These are phyloP conservation scores for Termitomyces sp. DNA, from an alignment of 768 basidiomycete species.

Conservation along the genomic window DNA sequence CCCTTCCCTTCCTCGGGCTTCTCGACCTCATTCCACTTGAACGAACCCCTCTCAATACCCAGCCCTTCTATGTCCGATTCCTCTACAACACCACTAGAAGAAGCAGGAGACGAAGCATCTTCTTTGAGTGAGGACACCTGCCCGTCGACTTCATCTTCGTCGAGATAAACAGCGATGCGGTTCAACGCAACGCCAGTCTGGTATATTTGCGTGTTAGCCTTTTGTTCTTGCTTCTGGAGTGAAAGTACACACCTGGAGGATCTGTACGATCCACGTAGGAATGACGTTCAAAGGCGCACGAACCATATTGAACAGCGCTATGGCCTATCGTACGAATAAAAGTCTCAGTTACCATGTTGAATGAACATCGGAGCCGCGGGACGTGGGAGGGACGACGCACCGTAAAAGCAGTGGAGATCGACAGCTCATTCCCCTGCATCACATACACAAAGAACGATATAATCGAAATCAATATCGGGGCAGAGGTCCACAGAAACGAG, in stretches of 20 bases:
- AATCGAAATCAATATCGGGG: slow-evolving; percentile 77
- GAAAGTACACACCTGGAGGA: slow-evolving; percentile 45
- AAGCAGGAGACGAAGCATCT: slow-evolving; percentile 10
- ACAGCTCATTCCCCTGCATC: slow-evolving; percentile 65
- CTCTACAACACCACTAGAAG: background rate
- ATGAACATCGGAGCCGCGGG: background rate
- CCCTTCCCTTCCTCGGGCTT: slow-evolving; percentile 13
- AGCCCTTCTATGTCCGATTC: slow-evolving; percentile 35
- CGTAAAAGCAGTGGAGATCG: slow-evolving; percentile 81
- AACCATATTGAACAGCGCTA: slow-evolving; percentile 85
- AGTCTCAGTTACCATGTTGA: background rate
- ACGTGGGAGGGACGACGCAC: slow-evolving; percentile 28
- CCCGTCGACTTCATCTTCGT: slow-evolving; percentile 64
- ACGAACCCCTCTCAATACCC: slow-evolving; percentile 52
- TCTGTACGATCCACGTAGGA: slow-evolving; percentile 73
- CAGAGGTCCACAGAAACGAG: slow-evolving; percentile 63
- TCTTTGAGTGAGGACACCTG: slow-evolving; percentile 64
- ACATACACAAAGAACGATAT: slow-evolving; percentile 76
- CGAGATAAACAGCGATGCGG: slow-evolving; percentile 62
- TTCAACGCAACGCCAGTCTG: slow-evolving; percentile 60
- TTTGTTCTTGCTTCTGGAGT: background rate
- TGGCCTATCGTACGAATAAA: slow-evolving; percentile 31
- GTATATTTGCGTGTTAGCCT: background rate
- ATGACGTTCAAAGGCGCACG: slow-evolving; percentile 73
- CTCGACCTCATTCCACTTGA: slow-evolving; percentile 57